Base-by-base conservation (phyloP, 2,329 filamentous ascomycete species). In the Pseudopithomyces maydicus region DNA sequence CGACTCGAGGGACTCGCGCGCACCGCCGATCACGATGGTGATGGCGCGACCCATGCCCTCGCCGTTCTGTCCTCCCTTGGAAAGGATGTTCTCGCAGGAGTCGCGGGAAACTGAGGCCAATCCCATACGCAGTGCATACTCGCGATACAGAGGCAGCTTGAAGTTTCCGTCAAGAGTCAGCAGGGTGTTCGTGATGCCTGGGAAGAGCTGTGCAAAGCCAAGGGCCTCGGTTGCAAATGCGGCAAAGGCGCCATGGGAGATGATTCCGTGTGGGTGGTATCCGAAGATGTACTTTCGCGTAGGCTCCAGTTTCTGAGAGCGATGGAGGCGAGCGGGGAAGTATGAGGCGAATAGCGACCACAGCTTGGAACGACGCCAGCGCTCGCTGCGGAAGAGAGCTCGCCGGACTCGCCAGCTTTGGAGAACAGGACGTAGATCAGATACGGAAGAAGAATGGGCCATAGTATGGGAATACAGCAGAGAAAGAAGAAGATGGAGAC, bases 141-240 rank as follows among this genome's bases (percentile, higher is more conserved):
- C 94, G 57, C 95, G 87, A 77, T 98, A 97, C 44, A 98, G 84
- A 0, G 95, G 95, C 36, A 97, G 89, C 52, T 91, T 88, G 77
- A 99, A 98, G 79, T 98, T 99, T 51, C 89, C 89, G 70, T 98
- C 95, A n/a, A 99, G 85, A 0, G 95, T 99, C 33, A 98, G 81
- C 20, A 98, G 81, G 7, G 91, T 93, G 77, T 98, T 98, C 44
- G 90, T 97, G 75, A 99, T 97, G 57, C 92, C 94, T 0, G 95
- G 95, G 69, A 97, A 99, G 59, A 96, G 86, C 54, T 90, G 86
- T 0, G 86, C 84, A 75, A 97, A 98, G 0, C 92, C 92, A 0
- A 97, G 83, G 0, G 92, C 92, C 67, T 97, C 93, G 0, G 94
- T 98, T 3, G 84, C 90, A 71, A 98, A 98, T 5, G 93, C 90